Evolutionary conservation across 208 protist species (phyloP).

Genomic region (Leishmania aethiopica): DNA sequence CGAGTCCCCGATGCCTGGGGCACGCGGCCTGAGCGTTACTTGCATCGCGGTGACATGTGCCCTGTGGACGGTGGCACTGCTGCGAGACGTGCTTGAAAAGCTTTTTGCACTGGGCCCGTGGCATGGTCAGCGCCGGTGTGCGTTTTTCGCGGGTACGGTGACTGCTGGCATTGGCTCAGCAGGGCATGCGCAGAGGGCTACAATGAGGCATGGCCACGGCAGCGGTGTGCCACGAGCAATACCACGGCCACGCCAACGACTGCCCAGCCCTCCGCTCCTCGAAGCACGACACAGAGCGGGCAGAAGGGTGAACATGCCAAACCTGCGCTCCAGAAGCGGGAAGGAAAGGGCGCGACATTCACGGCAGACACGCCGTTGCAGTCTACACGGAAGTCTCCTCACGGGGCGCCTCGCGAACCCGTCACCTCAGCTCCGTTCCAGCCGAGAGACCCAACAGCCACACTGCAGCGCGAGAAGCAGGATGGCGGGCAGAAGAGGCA

Average conservation of each 20-base stretch:
- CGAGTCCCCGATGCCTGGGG: not conserved
- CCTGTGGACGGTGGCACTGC: slow-evolving; percentile 25
- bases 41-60: slow-evolving; percentile 9
- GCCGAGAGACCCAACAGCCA: not conserved
- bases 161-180: not conserved
- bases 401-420: not conserved
- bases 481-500: not conserved
- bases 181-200: not conserved
- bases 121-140: slow-evolving; percentile 6
- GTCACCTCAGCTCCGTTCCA: not conserved
- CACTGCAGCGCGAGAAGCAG: not conserved
- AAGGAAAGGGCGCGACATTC: not conserved
- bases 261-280: not conserved
- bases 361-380: not conserved
- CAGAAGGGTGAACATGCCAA: not conserved
- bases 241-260: not conserved
- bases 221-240: not conserved
- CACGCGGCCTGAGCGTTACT: slow-evolving; percentile 9
- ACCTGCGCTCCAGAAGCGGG: not conserved
- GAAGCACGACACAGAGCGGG: not conserved
- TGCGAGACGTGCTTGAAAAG: slow-evolving; percentile 30
- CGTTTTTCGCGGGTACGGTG: not conserved
- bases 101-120: slow-evolving; percentile 7
- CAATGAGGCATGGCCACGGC: not conserved
- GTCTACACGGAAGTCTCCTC: not conserved